phyloP scores from a whole-genome alignment of 2,329 filamentous ascomycete species.

The Paracamarosporium sp. region DNA sequence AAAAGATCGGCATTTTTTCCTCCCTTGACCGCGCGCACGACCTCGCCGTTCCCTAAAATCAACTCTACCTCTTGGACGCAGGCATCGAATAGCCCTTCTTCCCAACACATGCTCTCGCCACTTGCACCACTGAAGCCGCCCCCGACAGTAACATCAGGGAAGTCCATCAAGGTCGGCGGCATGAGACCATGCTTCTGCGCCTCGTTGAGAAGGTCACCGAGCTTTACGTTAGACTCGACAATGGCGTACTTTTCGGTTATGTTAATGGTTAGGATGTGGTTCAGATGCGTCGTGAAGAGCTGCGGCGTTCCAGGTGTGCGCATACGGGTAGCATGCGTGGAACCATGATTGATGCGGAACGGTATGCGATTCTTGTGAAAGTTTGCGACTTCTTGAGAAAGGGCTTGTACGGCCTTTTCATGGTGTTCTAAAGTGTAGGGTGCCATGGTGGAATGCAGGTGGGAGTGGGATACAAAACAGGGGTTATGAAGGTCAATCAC shows the following conservation, averaged over 20 bases:
- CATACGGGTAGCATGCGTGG: constrained; percentile 60
- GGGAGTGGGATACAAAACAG: neutral
- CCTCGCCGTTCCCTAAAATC: constrained; percentile 64
- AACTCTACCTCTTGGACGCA: constrained; percentile 67
- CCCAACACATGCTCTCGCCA: constrained; percentile 71
- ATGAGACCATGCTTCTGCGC: constrained; percentile 60
- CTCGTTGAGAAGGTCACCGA: constrained; percentile 64
- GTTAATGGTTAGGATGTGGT: constrained; percentile 66
- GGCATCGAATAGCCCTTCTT: constrained; percentile 67
- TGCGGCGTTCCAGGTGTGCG: constrained; percentile 10
- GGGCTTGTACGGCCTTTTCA: constrained; percentile 40
- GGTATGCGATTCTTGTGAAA: constrained; percentile 50
- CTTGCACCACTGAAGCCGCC: constrained; percentile 69
- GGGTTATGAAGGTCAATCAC: neutral
- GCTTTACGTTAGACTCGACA: constrained; percentile 70
- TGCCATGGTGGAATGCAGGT: neutral
- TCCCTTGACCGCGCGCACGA: constrained; percentile 54
- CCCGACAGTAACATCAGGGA: constrained; percentile 70
- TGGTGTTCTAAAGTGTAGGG: constrained; percentile 7
- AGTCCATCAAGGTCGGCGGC: constrained; percentile 70
- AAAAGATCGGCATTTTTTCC: constrained; percentile 63
- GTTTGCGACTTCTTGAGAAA: constrained; percentile 49
- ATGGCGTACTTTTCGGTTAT: constrained; percentile 57
- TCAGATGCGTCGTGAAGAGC: constrained; percentile 69
- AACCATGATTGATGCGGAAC: constrained; percentile 61